phyloP scores from a whole-genome alignment of 805 yeast species.

The Yamadazyma paraphyllophila region DNA sequence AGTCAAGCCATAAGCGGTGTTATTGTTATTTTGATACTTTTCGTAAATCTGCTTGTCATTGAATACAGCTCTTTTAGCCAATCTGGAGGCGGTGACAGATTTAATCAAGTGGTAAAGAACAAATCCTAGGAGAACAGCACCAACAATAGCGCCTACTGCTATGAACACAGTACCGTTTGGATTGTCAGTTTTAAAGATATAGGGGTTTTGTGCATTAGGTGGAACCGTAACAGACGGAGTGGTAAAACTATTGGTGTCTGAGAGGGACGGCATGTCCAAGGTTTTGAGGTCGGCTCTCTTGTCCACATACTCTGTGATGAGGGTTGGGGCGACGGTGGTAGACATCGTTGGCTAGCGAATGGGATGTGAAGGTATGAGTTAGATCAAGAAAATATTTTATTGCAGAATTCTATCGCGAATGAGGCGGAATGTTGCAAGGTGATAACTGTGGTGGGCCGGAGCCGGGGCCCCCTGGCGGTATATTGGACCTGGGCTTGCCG shows the following conservation, averaged over 20 bases:
- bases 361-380: not conserved
- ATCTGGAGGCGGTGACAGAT: constrained; percentile 47
- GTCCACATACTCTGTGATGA: constrained; percentile 3
- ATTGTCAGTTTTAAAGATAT: constrained; percentile 45
- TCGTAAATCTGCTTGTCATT: constrained; percentile 31
- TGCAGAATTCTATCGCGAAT: not conserved
- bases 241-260: constrained; percentile 25
- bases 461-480: not conserved
- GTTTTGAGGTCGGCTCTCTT: constrained; percentile 8
- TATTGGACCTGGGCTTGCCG: not conserved
- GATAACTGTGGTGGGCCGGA: not conserved
- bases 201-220: constrained; percentile 60
- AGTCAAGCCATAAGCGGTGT: constrained; percentile 19
- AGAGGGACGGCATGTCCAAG: constrained; percentile 15
- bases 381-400: not conserved
- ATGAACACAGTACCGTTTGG: constrained; percentile 84
- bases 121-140: constrained; percentile 53
- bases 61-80: constrained; percentile 46
- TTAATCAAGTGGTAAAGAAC: constrained; percentile 51
- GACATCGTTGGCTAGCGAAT: not conserved
- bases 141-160: constrained; percentile 70
- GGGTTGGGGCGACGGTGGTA: constrained; percentile 6
- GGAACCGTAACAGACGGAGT: constrained; percentile 59
- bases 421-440: not conserved
- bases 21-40: constrained; percentile 14